phyloP scores from a whole-genome alignment of 164 flowering plant genomes.

The Malania oleifera region DNA sequence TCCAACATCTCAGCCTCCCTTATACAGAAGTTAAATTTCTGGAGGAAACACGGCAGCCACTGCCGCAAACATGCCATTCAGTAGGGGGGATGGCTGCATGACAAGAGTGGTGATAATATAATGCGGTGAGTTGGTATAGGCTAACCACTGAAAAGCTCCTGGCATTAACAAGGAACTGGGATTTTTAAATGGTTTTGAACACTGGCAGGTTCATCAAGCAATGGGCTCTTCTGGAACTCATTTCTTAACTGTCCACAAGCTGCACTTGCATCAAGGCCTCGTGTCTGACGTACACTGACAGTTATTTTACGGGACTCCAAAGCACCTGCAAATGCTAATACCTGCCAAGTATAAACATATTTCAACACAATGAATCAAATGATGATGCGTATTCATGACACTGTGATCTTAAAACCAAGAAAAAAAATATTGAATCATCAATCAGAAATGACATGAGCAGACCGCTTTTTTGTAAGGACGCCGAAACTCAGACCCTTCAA shows the following conservation, averaged over 20 bases:
- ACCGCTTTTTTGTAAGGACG: constrained; percentile 84
- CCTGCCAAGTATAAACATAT: constrained; percentile 30
- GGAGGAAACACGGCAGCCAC: too few species aligned
- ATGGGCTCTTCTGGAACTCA: constrained; percentile 78
- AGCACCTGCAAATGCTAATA: constrained; percentile 68
- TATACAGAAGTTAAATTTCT: too few species aligned
- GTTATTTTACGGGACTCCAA: constrained; percentile 82
- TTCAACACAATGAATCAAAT: neutral
- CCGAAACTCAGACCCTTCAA: constrained; percentile 78
- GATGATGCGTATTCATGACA: neutral
- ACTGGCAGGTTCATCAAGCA: constrained; percentile 24
- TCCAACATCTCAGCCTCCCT: too few species aligned
- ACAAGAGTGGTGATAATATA: constrained; percentile 20
- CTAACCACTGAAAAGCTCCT: too few species aligned
- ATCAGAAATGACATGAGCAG: constrained; percentile 14
- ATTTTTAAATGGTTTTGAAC: constrained; percentile 21
- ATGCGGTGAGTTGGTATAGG: too few species aligned
- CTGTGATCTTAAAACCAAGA: neutral
- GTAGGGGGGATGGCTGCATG: too few species aligned
- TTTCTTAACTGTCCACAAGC: constrained; percentile 98
- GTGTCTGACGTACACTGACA: constrained; percentile 75
- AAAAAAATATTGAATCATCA: neutral
- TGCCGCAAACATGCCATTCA: too few species aligned
- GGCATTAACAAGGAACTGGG: constrained; percentile 36
- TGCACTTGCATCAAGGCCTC: constrained; percentile 94